These are phyloP conservation scores for Pochonia chlamydosporia DNA, from an alignment of 2,329 filamentous ascomycete species.

Conservation along the genomic window DNA sequence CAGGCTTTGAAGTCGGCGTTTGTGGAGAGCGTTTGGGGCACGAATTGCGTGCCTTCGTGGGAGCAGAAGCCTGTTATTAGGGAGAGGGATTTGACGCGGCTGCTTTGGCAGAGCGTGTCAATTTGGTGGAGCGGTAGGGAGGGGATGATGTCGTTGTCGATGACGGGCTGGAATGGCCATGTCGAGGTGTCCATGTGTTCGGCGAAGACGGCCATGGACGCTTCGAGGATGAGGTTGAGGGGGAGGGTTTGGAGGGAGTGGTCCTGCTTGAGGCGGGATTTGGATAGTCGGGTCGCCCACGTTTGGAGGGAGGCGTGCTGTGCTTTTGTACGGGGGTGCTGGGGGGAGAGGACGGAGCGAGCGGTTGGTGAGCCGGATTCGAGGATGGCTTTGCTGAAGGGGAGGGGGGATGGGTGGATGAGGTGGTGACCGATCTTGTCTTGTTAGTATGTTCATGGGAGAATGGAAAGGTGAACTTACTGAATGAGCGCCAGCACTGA, in stretches of 20 bases:
- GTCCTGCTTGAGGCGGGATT: slow-evolving; percentile 41
- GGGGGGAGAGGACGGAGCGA: slow-evolving; percentile 44
- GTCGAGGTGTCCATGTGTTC: slow-evolving; percentile 37
- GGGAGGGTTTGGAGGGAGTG: slow-evolving; percentile 41
- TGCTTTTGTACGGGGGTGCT: slow-evolving; percentile 50
- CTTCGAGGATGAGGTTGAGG: slow-evolving; percentile 42
- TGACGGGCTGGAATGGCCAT: slow-evolving; percentile 65
- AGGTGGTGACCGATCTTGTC: slow-evolving; percentile 63
- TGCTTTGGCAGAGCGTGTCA: slow-evolving; percentile 44
- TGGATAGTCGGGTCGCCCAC: slow-evolving; percentile 24
- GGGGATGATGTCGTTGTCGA: slow-evolving; percentile 55
- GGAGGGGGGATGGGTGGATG: slow-evolving; percentile 40
- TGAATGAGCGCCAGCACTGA: slow-evolving; percentile 58
- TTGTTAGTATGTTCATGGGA: not conserved
- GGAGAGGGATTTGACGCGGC: slow-evolving; percentile 7
- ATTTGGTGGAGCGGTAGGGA: slow-evolving; percentile 17
- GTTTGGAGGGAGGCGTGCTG: slow-evolving; percentile 37
- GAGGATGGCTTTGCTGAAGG: slow-evolving; percentile 48
- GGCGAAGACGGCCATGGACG: slow-evolving; percentile 38
- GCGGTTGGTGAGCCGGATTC: slow-evolving; percentile 53
- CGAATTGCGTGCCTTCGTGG: slow-evolving; percentile 63
- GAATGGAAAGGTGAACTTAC: too few species aligned
- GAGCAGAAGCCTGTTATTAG: slow-evolving; percentile 66
- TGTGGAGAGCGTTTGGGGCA: slow-evolving; percentile 42
- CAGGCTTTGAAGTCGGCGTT: slow-evolving; percentile 52